Evolutionary conservation across 2,329 filamentous ascomycete genomes (phyloP).

Genomic region (Boeremia lycopersici): DNA sequence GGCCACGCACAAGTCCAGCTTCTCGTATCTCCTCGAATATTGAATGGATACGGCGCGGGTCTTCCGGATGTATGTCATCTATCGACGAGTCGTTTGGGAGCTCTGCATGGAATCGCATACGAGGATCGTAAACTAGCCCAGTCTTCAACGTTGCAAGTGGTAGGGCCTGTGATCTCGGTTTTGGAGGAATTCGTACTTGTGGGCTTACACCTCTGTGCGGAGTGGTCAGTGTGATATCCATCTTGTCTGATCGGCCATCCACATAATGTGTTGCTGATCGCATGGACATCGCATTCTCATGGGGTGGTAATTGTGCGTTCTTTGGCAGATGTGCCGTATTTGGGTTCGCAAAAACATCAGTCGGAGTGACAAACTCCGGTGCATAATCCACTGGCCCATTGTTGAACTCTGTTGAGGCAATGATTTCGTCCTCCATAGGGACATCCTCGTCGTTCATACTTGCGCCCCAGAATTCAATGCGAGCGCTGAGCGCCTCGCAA

Average conservation of each 20-base stretch:
- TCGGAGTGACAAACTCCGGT: conserved; percentile 36
- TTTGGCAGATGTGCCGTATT: conserved; percentile 21
- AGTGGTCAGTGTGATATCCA: conserved; percentile 26
- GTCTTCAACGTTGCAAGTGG: conserved; percentile 46
- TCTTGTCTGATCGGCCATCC: conserved; percentile 28
- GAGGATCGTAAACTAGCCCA: conserved; percentile 75
- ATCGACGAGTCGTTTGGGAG: conserved; percentile 53
- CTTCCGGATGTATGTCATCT: conserved; percentile 87
- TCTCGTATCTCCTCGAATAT: conserved; percentile 90
- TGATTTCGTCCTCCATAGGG: conserved; percentile 39
- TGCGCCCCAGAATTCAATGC: conserved; percentile 11
- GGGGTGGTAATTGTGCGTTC: conserved; percentile 37
- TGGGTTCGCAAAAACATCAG: conserved; percentile 31
- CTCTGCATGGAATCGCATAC: conserved; percentile 96
- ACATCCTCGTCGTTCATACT: conserved; percentile 39
- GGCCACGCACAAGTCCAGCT: conserved; percentile 74
- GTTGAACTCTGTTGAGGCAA: conserved; percentile 45
- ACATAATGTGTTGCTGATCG: conserved; percentile 7
- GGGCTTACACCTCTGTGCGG: conserved; percentile 26
- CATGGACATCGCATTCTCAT: conserved; percentile 21
- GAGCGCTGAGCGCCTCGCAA: conserved; percentile 27
- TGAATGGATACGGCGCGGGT: conserved; percentile 87
- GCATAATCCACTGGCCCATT: conserved; percentile 21
- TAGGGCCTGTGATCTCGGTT: conserved; percentile 44
- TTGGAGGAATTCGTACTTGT: conserved; percentile 38